Evolutionary conservation across 345 rosid genomes (phyloP).

Genomic region (Citrus sp.): DNA sequence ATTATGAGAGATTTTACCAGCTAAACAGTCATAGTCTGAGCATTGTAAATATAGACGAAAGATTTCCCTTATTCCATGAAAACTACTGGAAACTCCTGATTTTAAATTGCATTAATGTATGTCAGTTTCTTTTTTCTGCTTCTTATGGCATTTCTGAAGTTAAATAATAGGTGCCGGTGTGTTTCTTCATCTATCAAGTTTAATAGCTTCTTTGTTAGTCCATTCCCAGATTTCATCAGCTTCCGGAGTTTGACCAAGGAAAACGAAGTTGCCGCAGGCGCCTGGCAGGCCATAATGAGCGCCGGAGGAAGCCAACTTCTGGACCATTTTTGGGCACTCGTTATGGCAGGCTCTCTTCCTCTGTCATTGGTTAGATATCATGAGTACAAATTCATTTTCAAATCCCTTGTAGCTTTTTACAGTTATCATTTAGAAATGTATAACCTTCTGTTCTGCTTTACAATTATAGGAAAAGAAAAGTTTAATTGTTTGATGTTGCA

Average conservation of each 20-base stretch:
- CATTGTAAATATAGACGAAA: not conserved
- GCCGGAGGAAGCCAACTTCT: constrained; percentile 86
- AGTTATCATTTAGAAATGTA: not conserved
- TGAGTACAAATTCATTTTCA: not conserved
- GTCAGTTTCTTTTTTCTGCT: not conserved
- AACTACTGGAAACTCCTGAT: not conserved
- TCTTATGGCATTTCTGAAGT: constrained; percentile 11
- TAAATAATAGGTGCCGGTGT: constrained; percentile 12
- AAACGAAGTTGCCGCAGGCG: constrained; percentile 95
- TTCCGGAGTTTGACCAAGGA: constrained; percentile 89
- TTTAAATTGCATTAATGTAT: not conserved
- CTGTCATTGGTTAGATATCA: constrained; percentile 49
- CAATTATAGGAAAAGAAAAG: not conserved
- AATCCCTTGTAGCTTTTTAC: not conserved
- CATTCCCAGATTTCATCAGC: constrained; percentile 77
- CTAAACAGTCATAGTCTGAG: not conserved
- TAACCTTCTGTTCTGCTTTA: not conserved
- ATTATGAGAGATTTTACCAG: not conserved
- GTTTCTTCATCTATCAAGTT: not conserved
- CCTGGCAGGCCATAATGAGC: constrained; percentile 93
- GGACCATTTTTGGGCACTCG: constrained; percentile 60
- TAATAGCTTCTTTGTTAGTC: not conserved
- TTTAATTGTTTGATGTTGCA: not conserved
- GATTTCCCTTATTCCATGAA: not conserved
- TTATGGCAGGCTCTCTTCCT: constrained; percentile 48